Percentiles rank a stretch among this genome's conserved stretches.
phyloP scores from a whole-genome alignment of 257 asterid genomes.

The Plantago elongata region DNA sequence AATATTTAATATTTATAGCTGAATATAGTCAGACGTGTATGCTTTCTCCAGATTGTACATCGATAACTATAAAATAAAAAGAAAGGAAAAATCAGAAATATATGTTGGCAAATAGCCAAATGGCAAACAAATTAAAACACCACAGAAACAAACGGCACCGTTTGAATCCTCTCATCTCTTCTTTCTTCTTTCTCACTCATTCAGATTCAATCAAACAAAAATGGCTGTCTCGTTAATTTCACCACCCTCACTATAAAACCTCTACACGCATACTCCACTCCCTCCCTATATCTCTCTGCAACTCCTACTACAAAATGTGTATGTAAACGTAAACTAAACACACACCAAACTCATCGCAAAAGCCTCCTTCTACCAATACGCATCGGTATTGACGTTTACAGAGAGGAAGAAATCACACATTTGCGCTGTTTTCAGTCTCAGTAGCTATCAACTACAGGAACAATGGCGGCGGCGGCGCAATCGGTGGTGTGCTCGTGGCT shows the following conservation, averaged over 20 bases:
- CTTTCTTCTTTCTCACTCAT: slow-evolving; percentile 19
- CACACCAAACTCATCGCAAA: too few relatives aligned
- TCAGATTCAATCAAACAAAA: slow-evolving; percentile 35
- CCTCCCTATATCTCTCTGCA: neutral
- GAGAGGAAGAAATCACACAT: slow-evolving; percentile 3
- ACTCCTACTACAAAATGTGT: neutral
- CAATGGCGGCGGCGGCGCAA: slow-evolving; percentile 40
- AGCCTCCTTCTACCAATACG: too few relatives aligned
- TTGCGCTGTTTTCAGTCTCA: neutral
- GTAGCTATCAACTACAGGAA: neutral
- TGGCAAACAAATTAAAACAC: neutral
- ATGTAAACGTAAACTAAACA: too few relatives aligned
- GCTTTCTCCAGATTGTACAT: too few relatives aligned
- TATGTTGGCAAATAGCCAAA: slow-evolving; percentile 2
- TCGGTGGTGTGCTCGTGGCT: slow-evolving; percentile 64
- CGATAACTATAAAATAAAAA: too few relatives aligned
- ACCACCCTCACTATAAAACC: slow-evolving; percentile 31
- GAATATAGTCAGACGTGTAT: too few relatives aligned
- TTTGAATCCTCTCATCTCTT: slow-evolving; percentile 22
- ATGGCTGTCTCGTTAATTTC: slow-evolving; percentile 34
- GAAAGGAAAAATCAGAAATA: slow-evolving; percentile 7
- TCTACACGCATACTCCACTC: slow-evolving; percentile 18
- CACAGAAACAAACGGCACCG: slow-evolving; percentile 18
- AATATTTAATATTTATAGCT: too few relatives aligned
- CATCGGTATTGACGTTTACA: too few relatives aligned